Percentiles rank a stretch among this genome's conserved stretches.
Conservation (phyloP, 805 yeast genomes). For the Ogataea methylovora region DNA sequence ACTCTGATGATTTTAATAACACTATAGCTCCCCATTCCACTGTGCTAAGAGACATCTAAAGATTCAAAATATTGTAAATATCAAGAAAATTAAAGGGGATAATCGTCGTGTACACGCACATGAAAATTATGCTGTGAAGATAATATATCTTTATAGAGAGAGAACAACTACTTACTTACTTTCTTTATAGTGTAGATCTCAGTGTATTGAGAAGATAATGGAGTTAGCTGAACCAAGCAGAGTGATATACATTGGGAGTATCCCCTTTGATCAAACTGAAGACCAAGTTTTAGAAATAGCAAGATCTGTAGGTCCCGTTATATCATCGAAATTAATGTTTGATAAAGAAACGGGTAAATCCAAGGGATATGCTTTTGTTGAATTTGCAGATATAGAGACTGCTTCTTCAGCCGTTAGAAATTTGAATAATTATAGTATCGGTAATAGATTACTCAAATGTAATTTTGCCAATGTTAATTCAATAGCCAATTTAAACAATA, state of each 20-base stretch:
- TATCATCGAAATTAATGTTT: slow-evolving; percentile 64
- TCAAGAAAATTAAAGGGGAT: too few relatives aligned
- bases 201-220: too few relatives aligned
- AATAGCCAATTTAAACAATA: slow-evolving; percentile 6
- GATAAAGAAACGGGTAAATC: slow-evolving; percentile 88
- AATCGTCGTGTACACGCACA: too few relatives aligned
- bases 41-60: too few relatives aligned
- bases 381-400: slow-evolving; percentile 74
- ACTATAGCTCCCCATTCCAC: too few relatives aligned
- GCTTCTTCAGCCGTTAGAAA: slow-evolving; percentile 90
- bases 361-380: slow-evolving; percentile 85
- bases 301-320: slow-evolving; percentile 81
- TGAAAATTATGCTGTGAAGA: too few relatives aligned
- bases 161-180: too few relatives aligned
- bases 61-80: too few relatives aligned
- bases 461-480: slow-evolving; percentile 46
- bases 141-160: too few relatives aligned
- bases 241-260: slow-evolving; percentile 73
- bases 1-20: too few relatives aligned
- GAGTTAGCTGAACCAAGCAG: slow-evolving; percentile 21
- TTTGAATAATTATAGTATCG: slow-evolving; percentile 70
- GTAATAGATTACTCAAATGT: slow-evolving; percentile 65
- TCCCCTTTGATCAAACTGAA: slow-evolving; percentile 91
- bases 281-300: slow-evolving; percentile 85
- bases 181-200: too few relatives aligned